Percentiles rank a stretch among this genome's conserved stretches.
These are phyloP conservation scores for Populus tremula DNA, from an alignment of 345 rosid genomes.

Conservation along the genomic window DNA sequence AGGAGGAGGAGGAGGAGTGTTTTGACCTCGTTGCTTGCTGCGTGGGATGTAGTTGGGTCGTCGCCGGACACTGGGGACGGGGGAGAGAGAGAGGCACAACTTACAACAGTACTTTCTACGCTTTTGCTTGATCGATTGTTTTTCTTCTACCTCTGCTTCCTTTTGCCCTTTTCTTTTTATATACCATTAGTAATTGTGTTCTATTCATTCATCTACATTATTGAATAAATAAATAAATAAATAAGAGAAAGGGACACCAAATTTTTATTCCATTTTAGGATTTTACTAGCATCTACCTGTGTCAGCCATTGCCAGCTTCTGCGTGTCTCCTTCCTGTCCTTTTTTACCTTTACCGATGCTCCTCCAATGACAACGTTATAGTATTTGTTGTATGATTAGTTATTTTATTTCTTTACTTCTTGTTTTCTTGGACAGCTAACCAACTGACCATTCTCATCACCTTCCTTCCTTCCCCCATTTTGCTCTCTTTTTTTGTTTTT, in stretches of 20 bases:
- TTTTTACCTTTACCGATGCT: background rate
- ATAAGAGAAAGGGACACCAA: background rate
- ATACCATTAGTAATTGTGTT: background rate
- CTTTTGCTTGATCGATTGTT: background rate
- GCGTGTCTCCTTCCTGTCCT: background rate
- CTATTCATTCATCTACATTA: background rate
- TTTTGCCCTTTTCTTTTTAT: background rate
- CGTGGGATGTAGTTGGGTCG: background rate
- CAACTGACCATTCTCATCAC: background rate
- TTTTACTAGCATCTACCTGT: background rate
- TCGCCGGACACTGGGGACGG: conserved; percentile 11
- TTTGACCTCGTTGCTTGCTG: background rate
- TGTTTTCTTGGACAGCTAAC: background rate
- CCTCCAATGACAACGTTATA: background rate
- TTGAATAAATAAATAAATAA: background rate
- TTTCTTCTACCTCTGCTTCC: background rate
- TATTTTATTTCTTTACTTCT: background rate
- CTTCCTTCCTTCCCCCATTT: background rate
- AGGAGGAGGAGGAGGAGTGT: background rate
- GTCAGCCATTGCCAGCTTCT: background rate
- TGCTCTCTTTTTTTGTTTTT: background rate
- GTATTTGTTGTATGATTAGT: background rate
- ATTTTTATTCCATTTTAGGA: background rate
- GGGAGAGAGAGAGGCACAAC: background rate
- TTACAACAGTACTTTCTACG: background rate